These are phyloP conservation scores for Candida dubliniensis DNA, from an alignment of 1,139 yeast genomes.

Conservation along the genomic window DNA sequence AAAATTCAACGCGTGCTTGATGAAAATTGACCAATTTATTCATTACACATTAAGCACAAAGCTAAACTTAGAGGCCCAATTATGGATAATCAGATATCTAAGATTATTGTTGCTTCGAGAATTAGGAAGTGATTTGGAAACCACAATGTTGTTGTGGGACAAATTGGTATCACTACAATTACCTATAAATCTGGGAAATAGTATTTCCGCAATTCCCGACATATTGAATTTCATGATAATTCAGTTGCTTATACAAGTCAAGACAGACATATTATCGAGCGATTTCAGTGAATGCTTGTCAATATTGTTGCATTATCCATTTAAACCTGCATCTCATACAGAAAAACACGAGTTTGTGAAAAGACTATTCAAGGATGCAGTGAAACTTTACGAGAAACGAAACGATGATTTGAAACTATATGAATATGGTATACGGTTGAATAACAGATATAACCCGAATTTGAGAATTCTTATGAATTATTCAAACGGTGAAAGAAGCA, in stretches of 20 bases:
- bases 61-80: constrained; percentile 55
- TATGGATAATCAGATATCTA: constrained; percentile 69
- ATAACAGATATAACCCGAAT: constrained; percentile 36
- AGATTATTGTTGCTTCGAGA: constrained; percentile 60
- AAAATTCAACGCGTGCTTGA: constrained; percentile 45
- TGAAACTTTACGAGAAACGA: constrained; percentile 27
- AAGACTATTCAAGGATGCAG: constrained; percentile 31
- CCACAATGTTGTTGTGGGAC: constrained; percentile 57
- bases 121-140: constrained; percentile 46
- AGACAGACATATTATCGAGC: constrained; percentile 47
- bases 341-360: constrained; percentile 22
- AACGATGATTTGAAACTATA: constrained; percentile 42
- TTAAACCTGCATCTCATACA: constrained; percentile 17
- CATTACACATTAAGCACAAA: constrained; percentile 47
- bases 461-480: constrained; percentile 36
- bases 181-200: constrained; percentile 10
- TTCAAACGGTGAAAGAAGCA: constrained; percentile 19
- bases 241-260: constrained; percentile 51
- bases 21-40: constrained; percentile 49
- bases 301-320: constrained; percentile 59
- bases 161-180: constrained; percentile 43
- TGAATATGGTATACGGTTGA: constrained; percentile 40
- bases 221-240: constrained; percentile 53
- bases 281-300: constrained; percentile 66
- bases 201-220: constrained; percentile 30